These are phyloP conservation scores for Sclerotinia trifoliorum DNA, from an alignment of 2,329 filamentous ascomycete species.

Conservation along the genomic window DNA sequence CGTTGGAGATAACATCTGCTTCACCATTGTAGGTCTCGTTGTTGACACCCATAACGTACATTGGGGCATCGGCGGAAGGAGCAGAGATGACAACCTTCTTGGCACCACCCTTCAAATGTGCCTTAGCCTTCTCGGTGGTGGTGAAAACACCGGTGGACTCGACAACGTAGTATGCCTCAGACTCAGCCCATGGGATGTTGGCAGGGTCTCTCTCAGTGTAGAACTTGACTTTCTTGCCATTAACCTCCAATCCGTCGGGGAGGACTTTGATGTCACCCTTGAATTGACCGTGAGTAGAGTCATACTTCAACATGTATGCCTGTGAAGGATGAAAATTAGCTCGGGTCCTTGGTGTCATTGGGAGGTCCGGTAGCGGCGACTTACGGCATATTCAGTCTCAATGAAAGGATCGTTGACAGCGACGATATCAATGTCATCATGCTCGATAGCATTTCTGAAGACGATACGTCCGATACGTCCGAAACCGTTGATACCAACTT, in stretches of 20 bases:
- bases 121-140: slow-evolving; percentile 91
- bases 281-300: slow-evolving; percentile 95
- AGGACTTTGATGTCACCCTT: slow-evolving; percentile 81
- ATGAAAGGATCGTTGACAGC: slow-evolving; percentile 99
- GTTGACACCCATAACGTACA: slow-evolving; percentile 99
- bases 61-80: slow-evolving; percentile 91
- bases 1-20: slow-evolving; percentile 95
- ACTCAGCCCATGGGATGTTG: slow-evolving; percentile 84
- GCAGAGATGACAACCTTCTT: slow-evolving; percentile 97
- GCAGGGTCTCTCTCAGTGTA: slow-evolving; percentile 89
- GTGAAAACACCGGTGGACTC: slow-evolving; percentile 99
- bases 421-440: slow-evolving; percentile 85
- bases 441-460: slow-evolving; percentile 96
- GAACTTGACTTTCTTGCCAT: slow-evolving; percentile 94
- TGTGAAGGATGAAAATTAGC: slow-evolving; percentile 43
- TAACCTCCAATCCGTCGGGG: slow-evolving; percentile 72
- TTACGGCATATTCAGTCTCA: slow-evolving; percentile 93
- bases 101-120: slow-evolving; percentile 92
- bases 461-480: slow-evolving; percentile 99
- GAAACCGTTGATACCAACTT: slow-evolving; percentile 99
- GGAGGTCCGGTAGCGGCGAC: slow-evolving; percentile 44
- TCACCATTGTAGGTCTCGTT: slow-evolving; percentile 88
- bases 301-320: slow-evolving; percentile 99
- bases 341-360: slow-evolving; percentile 16
- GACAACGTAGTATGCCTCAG: slow-evolving; percentile 89